Base-by-base conservation (phyloP, 2,329 filamentous ascomycete species). In the Pochonia chlamydosporia region DNA sequence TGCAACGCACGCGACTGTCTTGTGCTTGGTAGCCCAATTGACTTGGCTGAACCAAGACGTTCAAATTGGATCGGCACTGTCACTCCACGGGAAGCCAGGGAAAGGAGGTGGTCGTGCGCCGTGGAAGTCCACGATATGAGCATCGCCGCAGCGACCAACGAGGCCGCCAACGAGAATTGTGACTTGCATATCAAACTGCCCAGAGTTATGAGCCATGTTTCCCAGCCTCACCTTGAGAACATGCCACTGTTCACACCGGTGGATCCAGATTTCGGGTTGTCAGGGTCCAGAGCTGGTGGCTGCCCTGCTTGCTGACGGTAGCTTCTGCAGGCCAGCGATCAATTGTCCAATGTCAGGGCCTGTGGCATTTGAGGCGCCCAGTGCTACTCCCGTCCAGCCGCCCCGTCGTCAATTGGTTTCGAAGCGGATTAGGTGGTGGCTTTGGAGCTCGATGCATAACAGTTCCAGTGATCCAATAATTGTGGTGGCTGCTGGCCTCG, bases 1-100 rank as follows among this genome's bases (percentile, higher is more conserved):
- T 36, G 11, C 28, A 23, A 24, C 42, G 25, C 30, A 36, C 20
- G 42, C 30, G 42, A 36, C 42, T 36, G 30, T 40, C 43, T 40
- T 24, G 35, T 39, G 43, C 33, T 16, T 18, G 7, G 11, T 21
- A 20, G 11, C 42, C 20, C 30, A 24, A 44, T 44, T 44, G 20
- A 36, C 13, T 40, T 5, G 18, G n/a, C n/a, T n/a, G n/a, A n/a
- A 24, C 5, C 20, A 40, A n/a, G 26, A 20, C 36, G 11, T 10
- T 7, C 6, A 35, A 35, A 31, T 23, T 37, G 33, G 43, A 25
- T 39, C 23, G 23, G 30, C 23, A 23, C 43, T 37, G 23, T 20
- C n/a, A 37, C 9, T 43, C 24, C 18, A 10, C 10, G 18, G 3
- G 14, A 10, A 9, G 21, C 37, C 37, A 23, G 8, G 37, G n/a